A percentile compares a stretch with the other conserved stretches of the same genome.
These are phyloP conservation scores for Trichoderma oligosporum DNA, from an alignment of 2,329 filamentous ascomycete genomes.

Conservation along the genomic window DNA sequence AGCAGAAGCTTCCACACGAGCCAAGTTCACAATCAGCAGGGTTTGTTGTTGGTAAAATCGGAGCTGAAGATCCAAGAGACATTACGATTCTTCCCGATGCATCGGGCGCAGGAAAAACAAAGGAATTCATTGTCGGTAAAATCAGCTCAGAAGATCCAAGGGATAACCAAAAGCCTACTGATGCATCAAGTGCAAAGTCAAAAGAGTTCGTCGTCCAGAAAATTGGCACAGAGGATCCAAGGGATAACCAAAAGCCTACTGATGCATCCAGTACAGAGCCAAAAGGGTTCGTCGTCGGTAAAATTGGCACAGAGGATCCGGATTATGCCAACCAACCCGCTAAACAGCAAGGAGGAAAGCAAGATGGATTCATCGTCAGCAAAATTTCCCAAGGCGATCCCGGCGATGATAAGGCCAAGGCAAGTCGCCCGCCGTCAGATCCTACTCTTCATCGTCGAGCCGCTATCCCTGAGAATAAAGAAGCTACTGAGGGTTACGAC, in stretches of 20 bases:
- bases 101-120: background rate
- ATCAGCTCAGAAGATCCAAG: background rate
- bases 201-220: background rate
- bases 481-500: background rate
- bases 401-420: constrained; percentile 3
- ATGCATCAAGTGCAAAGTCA: background rate
- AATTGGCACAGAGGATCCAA: background rate
- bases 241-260: background rate
- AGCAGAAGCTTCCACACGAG: background rate
- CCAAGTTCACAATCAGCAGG: background rate
- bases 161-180: background rate
- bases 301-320: background rate
- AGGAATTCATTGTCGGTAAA: constrained; percentile 4
- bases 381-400: too few species aligned
- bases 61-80: background rate
- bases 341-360: too few species aligned
- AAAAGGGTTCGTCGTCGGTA: background rate
- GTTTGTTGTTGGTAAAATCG: constrained; percentile 8
- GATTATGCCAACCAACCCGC: constrained; percentile 6
- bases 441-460: constrained; percentile 10
- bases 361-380: too few species aligned
- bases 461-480: background rate
- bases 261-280: background rate
- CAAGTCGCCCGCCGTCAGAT: background rate
- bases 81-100: background rate